Conservation (phyloP, 2,329 filamentous ascomycete species). For the Diaporthe eres region DNA sequence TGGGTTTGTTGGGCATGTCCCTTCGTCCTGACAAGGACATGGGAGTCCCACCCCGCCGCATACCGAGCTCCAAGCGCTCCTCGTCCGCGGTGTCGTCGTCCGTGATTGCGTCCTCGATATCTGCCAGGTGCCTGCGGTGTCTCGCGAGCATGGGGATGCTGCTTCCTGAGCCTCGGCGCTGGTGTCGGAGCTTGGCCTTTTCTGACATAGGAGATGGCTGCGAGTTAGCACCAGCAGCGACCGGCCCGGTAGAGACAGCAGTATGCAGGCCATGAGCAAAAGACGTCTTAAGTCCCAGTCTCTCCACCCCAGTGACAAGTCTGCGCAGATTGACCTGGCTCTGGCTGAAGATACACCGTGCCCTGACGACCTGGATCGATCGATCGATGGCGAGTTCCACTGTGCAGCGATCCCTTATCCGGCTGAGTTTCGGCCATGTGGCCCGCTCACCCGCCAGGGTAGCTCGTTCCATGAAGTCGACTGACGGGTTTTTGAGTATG, state of each 20-base stretch:
- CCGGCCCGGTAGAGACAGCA: constrained; percentile 41
- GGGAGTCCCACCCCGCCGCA: constrained; percentile 35
- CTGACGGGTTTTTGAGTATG: constrained; percentile 86
- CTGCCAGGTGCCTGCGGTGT: constrained; percentile 52
- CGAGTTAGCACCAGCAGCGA: constrained; percentile 25
- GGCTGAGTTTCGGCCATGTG: constrained; percentile 91
- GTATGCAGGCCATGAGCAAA: constrained; percentile 40
- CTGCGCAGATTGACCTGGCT: constrained; percentile 73
- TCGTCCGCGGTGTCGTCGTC: constrained; percentile 50
- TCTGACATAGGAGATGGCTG: constrained; percentile 23
- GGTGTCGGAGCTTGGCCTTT: constrained; percentile 41
- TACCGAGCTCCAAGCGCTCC: constrained; percentile 46
- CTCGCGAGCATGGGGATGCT: constrained; percentile 59
- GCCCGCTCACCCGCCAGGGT: constrained; percentile 85
- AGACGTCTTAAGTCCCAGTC: constrained; percentile 43
- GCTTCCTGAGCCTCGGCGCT: constrained; percentile 65
- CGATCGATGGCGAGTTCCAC: constrained; percentile 88
- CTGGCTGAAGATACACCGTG: constrained; percentile 77
- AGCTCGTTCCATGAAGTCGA: constrained; percentile 87
- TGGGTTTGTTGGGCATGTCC: constrained; percentile 42
- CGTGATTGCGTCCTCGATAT: constrained; percentile 56
- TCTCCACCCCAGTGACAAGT: constrained; percentile 54
- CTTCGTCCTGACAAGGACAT: constrained; percentile 16
- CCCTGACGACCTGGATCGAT: constrained; percentile 78
- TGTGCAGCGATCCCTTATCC: constrained; percentile 88